Conservation (phyloP, 2,329 filamentous ascomycete species). For the Nannizziopsis barbatae region DNA sequence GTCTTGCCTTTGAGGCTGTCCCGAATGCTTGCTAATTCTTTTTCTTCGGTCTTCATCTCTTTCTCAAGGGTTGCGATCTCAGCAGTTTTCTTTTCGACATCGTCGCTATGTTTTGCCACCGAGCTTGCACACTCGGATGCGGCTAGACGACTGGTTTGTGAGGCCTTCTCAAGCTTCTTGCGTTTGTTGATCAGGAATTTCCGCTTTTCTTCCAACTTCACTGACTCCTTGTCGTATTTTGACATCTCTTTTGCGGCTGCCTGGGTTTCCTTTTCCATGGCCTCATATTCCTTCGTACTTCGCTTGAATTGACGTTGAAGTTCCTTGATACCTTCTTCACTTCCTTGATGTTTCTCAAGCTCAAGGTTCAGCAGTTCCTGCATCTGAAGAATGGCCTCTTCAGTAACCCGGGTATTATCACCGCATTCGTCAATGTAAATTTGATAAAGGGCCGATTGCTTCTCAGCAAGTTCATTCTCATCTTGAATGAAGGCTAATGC, state of each 20-base stretch:
- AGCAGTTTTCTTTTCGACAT: constrained; percentile 64
- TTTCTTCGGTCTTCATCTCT: constrained; percentile 65
- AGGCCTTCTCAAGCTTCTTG: constrained; percentile 87
- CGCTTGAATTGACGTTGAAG: constrained; percentile 75
- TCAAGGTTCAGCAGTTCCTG: constrained; percentile 77
- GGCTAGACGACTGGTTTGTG: constrained; percentile 63
- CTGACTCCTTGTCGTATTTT: constrained; percentile 88
- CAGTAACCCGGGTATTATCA: constrained; percentile 76
- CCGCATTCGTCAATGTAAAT: constrained; percentile 79
- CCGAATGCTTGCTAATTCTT: constrained; percentile 69
- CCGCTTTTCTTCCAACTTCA: constrained; percentile 95
- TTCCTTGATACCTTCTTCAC: constrained; percentile 78
- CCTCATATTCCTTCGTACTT: constrained; percentile 71
- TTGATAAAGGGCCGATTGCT: constrained; percentile 87
- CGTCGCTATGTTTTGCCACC: constrained; percentile 63
- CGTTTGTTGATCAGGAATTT: constrained; percentile 86
- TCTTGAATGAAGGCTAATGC: constrained; percentile 79
- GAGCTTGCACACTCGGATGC: constrained; percentile 64
- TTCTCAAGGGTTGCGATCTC: constrained; percentile 68
- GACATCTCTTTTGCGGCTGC: constrained; percentile 72
- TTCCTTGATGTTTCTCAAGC: constrained; percentile 81
- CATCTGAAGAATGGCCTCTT: constrained; percentile 84
- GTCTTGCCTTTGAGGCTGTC: constrained; percentile 91
- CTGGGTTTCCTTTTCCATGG: constrained; percentile 70
- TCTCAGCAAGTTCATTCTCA: constrained; percentile 82